Evolutionary conservation across 768 basidiomycete genomes (phyloP).

Genomic region (Fomitopsis pulvina): DNA sequence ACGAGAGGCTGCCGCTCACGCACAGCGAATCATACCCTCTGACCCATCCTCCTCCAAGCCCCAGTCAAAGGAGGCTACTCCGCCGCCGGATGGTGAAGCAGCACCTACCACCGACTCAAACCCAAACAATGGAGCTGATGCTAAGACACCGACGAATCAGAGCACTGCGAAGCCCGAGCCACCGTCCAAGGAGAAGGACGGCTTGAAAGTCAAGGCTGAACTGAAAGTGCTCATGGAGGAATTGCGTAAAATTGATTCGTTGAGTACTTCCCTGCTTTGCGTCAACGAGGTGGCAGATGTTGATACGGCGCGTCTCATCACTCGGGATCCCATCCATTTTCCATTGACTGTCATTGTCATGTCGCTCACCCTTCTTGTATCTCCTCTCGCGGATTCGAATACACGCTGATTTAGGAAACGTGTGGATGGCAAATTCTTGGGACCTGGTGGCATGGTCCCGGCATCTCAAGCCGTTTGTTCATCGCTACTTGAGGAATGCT

Average conservation of each 20-base stretch:
- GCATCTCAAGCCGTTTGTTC: slow-evolving; percentile 88
- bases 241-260: slow-evolving; percentile 92
- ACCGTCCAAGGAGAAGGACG: slow-evolving; percentile 12
- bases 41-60: slow-evolving; percentile 2
- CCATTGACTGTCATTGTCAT: neutral
- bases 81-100: neutral
- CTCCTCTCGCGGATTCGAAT: slow-evolving; percentile 6
- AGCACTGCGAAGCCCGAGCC: slow-evolving; percentile 16
- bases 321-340: neutral
- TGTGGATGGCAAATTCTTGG: slow-evolving; percentile 93
- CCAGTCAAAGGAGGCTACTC: neutral
- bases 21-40: neutral
- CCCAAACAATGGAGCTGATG: slow-evolving; percentile 10
- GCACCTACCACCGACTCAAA: neutral
- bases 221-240: slow-evolving; percentile 89
- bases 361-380: neutral
- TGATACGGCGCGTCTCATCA: too few relatives aligned
- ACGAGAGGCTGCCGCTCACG: slow-evolving; percentile 45
- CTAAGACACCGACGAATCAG: slow-evolving; percentile 23
- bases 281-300: slow-evolving; percentile 19
- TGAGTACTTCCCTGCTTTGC: slow-evolving; percentile 40
- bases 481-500: slow-evolving; percentile 92
- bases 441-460: slow-evolving; percentile 85
- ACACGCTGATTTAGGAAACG: slow-evolving; percentile 54
- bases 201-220: slow-evolving; percentile 36